Evolutionary conservation across 2,329 filamentous ascomycete genomes (phyloP).

Genomic region (Colletotrichum sp.): DNA sequence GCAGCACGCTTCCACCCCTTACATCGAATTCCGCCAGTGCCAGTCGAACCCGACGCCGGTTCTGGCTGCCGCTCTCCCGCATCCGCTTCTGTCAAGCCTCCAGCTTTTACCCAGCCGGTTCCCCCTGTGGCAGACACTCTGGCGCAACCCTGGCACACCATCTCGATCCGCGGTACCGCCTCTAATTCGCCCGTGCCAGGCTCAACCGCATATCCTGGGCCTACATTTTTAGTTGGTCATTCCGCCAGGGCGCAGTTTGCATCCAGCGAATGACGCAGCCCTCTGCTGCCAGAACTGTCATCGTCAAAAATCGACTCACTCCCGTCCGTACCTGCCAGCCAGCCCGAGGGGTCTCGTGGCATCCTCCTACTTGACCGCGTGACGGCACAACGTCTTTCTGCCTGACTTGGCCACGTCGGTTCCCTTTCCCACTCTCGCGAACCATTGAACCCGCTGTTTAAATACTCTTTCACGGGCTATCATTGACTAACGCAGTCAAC

Average conservation of each 20-base stretch:
- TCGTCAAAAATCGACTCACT: conserved; percentile 19
- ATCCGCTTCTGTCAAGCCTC: conserved; percentile 12
- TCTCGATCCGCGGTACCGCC: conserved; percentile 3
- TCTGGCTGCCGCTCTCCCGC: conserved; percentile 19
- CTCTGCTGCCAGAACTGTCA: conserved; percentile 12
- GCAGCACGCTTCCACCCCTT: neutral
- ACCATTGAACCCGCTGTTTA: neutral
- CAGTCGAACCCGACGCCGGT: conserved; percentile 2
- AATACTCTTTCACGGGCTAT: neutral
- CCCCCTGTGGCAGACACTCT: conserved; percentile 7
- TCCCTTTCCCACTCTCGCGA: neutral
- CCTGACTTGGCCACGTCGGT: neutral
- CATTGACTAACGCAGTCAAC: neutral
- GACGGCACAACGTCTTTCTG: conserved; percentile 13
- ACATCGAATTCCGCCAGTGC: neutral
- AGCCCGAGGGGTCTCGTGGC: conserved; percentile 21
- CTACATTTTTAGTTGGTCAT: conserved; percentile 17
- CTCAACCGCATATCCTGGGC: conserved; percentile 11
- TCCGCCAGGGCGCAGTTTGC: conserved; percentile 16
- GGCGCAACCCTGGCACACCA: conserved; percentile 17
- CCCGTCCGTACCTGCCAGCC: conserved; percentile 4
- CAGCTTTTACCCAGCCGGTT: conserved; percentile 2
- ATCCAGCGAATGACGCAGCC: conserved; percentile 21
- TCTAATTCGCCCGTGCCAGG: conserved; percentile 4
- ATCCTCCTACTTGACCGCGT: conserved; percentile 24